phyloP scores from a whole-genome alignment of 306 rosid species.

The Prunus mongolica region DNA sequence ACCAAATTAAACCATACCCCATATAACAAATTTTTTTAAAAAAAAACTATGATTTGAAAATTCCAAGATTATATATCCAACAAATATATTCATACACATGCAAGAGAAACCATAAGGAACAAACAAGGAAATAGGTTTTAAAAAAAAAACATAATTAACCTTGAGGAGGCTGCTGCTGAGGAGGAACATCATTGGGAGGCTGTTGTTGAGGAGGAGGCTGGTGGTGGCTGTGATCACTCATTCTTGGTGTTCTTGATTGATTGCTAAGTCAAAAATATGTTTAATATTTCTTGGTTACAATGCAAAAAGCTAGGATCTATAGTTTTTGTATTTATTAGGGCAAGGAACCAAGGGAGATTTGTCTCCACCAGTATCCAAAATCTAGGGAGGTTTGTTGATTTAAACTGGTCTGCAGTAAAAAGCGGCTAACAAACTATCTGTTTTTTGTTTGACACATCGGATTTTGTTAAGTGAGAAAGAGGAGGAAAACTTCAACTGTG shows the following conservation, averaged over 20 bases:
- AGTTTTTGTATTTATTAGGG: not conserved
- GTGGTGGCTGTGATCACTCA: constrained; percentile 72
- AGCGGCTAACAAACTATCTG: not conserved
- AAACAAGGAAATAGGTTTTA: accelerated
- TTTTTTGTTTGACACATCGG: not conserved
- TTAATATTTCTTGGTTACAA: not conserved
- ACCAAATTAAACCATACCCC: not conserved
- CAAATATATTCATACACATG: not conserved
- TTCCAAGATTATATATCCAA: not conserved
- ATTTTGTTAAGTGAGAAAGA: not conserved
- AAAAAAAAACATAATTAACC: constrained; percentile 24
- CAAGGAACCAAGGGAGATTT: not conserved
- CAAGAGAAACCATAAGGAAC: too few relatives aligned
- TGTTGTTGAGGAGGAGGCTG: constrained; percentile 19
- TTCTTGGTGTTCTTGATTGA: constrained; percentile 5
- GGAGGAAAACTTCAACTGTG: too few relatives aligned
- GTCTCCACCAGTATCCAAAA: not conserved
- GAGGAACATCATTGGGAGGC: constrained; percentile 64
- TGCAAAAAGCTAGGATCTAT: not conserved
- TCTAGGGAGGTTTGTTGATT: not conserved
- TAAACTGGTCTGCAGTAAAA: not conserved
- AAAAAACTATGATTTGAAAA: not conserved
- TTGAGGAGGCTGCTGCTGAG: constrained; percentile 54
- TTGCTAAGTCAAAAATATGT: not conserved
- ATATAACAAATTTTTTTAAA: not conserved